These are phyloP conservation scores for Arthonia radiata DNA, from an alignment of 495 filamentous ascomycete genomes.

Conservation along the genomic window DNA sequence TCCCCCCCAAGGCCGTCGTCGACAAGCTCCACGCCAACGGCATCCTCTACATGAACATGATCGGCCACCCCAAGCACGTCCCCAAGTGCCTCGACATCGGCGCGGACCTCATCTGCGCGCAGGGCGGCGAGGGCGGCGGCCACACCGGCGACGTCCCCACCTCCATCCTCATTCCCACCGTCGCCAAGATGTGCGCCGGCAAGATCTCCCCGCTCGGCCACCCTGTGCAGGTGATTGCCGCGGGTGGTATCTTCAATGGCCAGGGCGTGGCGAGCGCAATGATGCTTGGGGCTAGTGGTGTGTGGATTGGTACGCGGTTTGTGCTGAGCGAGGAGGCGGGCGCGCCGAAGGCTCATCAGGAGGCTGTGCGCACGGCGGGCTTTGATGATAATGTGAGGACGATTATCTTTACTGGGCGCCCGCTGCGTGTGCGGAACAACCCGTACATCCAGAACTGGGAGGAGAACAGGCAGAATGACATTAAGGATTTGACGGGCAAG, in stretches of 20 bases:
- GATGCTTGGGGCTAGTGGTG: conserved; percentile 75
- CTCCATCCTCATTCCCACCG: conserved; percentile 69
- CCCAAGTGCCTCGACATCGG: conserved; percentile 76
- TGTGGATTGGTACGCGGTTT: conserved; percentile 95
- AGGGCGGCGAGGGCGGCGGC: conserved; percentile 78
- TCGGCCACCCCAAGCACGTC: conserved; percentile 95
- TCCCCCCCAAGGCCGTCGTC: conserved; percentile 71
- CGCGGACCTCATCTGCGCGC: conserved; percentile 76
- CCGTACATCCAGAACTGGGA: conserved; percentile 91
- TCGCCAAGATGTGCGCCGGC: conserved; percentile 57
- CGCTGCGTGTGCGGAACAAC: conserved; percentile 80
- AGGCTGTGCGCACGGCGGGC: conserved; percentile 73
- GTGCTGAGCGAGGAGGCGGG: conserved; percentile 84
- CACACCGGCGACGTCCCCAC: conserved; percentile 84
- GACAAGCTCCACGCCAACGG: conserved; percentile 69
- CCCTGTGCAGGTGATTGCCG: conserved; percentile 75
- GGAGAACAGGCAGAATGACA: conserved; percentile 64
- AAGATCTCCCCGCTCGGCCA: conserved; percentile 63
- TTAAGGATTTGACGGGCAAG: conserved; percentile 70
- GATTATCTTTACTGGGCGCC: conserved; percentile 93
- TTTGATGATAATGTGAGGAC: conserved; percentile 92
- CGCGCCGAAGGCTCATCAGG: conserved; percentile 82
- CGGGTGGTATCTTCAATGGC: conserved; percentile 85
- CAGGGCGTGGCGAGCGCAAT: conserved; percentile 70
- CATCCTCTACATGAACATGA: conserved; percentile 98